Conservation (phyloP, 1,284 basidiomycete species). For the Tylopilus sp. region DNA sequence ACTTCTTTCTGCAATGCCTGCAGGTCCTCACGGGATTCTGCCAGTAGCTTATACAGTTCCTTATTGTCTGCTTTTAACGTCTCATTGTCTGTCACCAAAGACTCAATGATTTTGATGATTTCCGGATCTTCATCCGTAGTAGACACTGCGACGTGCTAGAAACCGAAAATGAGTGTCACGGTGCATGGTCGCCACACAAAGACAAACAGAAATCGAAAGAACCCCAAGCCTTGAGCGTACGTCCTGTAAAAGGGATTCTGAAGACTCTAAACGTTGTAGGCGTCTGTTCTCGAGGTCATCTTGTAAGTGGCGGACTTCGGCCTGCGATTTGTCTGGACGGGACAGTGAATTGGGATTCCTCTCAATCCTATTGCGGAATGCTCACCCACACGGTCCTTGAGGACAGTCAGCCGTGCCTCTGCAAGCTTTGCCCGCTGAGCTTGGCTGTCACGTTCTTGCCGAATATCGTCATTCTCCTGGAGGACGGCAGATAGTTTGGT, state of each 20-base stretch:
- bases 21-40: constrained; percentile 75
- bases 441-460: constrained; percentile 79
- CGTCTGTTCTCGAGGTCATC: constrained; percentile 65
- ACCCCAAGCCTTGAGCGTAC: constrained; percentile 65
- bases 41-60: constrained; percentile 70
- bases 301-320: constrained; percentile 61
- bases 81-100: constrained; percentile 81
- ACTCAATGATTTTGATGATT: constrained; percentile 68
- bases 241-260: constrained; percentile 69
- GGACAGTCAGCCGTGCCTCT: constrained; percentile 58
- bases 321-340: constrained; percentile 64
- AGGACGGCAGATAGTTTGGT: constrained; percentile 55
- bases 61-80: constrained; percentile 75
- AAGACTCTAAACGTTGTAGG: constrained; percentile 64
- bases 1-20: constrained; percentile 67
- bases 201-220: constrained; percentile 55
- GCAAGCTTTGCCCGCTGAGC: constrained; percentile 66
- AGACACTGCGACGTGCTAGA: constrained; percentile 44
- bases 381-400: constrained; percentile 62
- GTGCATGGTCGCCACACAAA: neutral
- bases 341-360: constrained; percentile 3
- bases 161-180: constrained; percentile 13
- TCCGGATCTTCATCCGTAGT: constrained; percentile 51
- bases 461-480: constrained; percentile 80
- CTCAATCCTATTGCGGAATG: constrained; percentile 17